A percentile compares a stretch with the other conserved stretches of the same genome.
phyloP scores from a whole-genome alignment of 2,329 filamentous ascomycete genomes.

The Eurotiales sp. region DNA sequence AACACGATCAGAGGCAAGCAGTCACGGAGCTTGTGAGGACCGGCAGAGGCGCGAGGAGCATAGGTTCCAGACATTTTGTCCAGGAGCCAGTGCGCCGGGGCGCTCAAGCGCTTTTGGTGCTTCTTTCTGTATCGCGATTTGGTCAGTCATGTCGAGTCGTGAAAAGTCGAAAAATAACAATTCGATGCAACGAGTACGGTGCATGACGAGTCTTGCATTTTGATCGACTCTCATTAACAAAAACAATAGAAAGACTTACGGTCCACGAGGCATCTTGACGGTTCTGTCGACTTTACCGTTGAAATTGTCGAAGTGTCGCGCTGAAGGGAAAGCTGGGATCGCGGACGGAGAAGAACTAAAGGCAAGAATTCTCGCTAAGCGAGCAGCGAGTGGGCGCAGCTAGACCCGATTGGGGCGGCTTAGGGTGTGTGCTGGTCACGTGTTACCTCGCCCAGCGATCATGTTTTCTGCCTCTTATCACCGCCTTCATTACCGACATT shows the following conservation, averaged over 20 bases:
- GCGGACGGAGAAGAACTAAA: slow-evolving; percentile 23
- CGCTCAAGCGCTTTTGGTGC: slow-evolving; percentile 99
- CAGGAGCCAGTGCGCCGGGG: slow-evolving; percentile 98
- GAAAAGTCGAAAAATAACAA: background rate
- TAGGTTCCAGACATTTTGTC: slow-evolving; percentile 97
- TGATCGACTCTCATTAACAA: background rate
- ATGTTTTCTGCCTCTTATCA: background rate
- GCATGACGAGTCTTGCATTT: background rate
- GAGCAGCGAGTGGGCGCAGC: slow-evolving; percentile 25
- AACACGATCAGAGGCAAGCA: slow-evolving; percentile 99
- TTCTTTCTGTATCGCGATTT: slow-evolving; percentile 67
- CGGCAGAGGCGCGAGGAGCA: slow-evolving; percentile 65
- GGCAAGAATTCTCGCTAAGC: slow-evolving; percentile 16
- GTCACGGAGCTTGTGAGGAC: slow-evolving; percentile 99
- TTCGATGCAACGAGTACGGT: background rate
- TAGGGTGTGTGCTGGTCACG: slow-evolving; percentile 12
- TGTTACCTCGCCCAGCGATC: background rate
- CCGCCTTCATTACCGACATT: slow-evolving; percentile 1
- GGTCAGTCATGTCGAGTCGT: slow-evolving; percentile 14
- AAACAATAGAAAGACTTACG: slow-evolving; percentile 44
- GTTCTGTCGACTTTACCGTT: slow-evolving; percentile 38
- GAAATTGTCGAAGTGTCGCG: slow-evolving; percentile 36
- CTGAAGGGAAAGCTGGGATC: slow-evolving; percentile 19
- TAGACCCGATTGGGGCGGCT: slow-evolving; percentile 23
- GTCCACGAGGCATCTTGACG: slow-evolving; percentile 54